Base-by-base conservation (phyloP, 139 green algal species). In the Tetradesmus lagerheimii region DNA sequence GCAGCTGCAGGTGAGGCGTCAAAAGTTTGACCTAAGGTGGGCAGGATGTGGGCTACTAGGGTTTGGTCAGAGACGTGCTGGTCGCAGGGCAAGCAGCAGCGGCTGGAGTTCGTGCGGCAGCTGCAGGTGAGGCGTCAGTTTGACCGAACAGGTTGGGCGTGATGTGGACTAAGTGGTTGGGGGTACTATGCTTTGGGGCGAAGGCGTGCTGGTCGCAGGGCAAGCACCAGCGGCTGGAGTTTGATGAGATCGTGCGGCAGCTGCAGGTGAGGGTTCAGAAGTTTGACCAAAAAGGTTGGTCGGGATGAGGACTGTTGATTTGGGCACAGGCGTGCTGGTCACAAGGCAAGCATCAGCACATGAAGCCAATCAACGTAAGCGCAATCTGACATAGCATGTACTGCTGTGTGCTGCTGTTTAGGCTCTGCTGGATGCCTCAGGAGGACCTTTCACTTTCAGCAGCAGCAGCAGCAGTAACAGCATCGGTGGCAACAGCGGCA, bases 241-340 rank as follows among this genome's bases (percentile, higher is more conserved):
- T 89, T 74, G 41, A 81, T 16, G 67, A 71, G 18, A 83, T 89
- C 47, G 84, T 71, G 5, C 20, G 29, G 64, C 83, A 75, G 47
- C 62, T 88, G 83, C 47, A 88, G 83, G 57, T 80, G 50, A 25
- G 47, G 29, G 12, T n/a, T n/a, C n/a, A n/a, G n/a, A n/a, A n/a
- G n/a, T n/a, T n/a, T n/a, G n/a, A n/a, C n/a, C n/a, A n/a, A n/a
- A n/a, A n/a, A n/a, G n/a, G n/a, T n/a, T n/a, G n/a, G n/a, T n/a
- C n/a, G n/a, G n/a, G n/a, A n/a, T n/a, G n/a, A n/a, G n/a, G n/a
- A n/a, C n/a, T n/a, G n/a, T n/a, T n/a, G n/a, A n/a, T n/a, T n/a
- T n/a, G n/a, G n/a, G n/a, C n/a, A n/a, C n/a, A n/a, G n/a, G n/a
- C n/a, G n/a, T n/a, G n/a, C n/a, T n/a, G n/a, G n/a, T n/a, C n/a